Evolutionary conservation across 257 asterid genomes (phyloP), one percentile per base, ranked within the genome.

Genomic region (Avicennia marina): DNA sequence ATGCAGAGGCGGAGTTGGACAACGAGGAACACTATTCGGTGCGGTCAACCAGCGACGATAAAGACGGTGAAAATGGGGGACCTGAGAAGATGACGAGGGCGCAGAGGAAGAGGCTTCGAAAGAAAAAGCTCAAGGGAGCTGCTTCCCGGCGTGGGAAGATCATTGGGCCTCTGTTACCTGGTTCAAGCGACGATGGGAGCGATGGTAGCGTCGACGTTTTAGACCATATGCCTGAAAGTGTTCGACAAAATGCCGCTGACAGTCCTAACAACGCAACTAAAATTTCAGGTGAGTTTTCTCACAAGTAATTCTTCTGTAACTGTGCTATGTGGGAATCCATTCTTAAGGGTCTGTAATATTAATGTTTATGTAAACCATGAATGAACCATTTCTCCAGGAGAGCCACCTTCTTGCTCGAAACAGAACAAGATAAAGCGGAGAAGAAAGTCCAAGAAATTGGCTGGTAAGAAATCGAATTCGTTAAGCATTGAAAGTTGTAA

Each of bases 101-200:
- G 11, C 86, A 84, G 63, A 80, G 95, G 67, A 88, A 85, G 80
- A 73, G 90, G 77, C 75, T 82, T 42, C 84, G 93, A 11, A 75
- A 73, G 68, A 80, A 70, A 77, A 84, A 84, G 75, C 81, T 88
- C 4, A 88, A 82, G 61, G 81, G 78, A 76, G 66, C 72, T 6
- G 64, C 76, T 39, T 56, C 77, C 5, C 73, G 39, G 34, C 76
- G 87, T 15, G 67, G 82, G 64, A 77, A 72, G 57, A 67, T 84
- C 25, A 75, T 84, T 49, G 96, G 96, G 49, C 96, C 90, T 11
- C 53, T 70, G 48, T 56, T 84, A 55, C 85, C 83, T 4, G 41
- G 15, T 48, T 44, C 51, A 25, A 15, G 29, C 6, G 58, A 58
- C 15, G 63, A 29, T 4, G 31, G 2, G 9, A 22, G 16, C 4